Conservation (phyloP, 2,329 filamentous ascomycete species). For the Pseudocercospora fijiensis region DNA sequence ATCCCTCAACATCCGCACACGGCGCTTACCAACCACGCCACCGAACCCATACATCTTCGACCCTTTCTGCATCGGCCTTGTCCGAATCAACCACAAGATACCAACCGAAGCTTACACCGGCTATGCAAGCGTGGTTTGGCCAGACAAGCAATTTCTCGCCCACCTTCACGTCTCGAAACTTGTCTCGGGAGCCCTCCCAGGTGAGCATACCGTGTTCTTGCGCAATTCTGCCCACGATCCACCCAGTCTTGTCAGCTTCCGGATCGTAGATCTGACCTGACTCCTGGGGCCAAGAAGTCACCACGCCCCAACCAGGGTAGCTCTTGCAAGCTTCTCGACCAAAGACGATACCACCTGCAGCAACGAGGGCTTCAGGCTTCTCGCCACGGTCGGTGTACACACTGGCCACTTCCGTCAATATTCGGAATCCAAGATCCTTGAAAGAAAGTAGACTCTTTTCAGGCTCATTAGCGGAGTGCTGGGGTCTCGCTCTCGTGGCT, state of each 20-base stretch:
- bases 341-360: slow-evolving; percentile 67
- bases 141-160: slow-evolving; percentile 70
- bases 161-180: slow-evolving; percentile 53
- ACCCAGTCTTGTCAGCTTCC: slow-evolving; percentile 49
- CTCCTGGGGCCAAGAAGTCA: slow-evolving; percentile 58
- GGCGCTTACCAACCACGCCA: slow-evolving; percentile 65
- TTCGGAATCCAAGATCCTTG: slow-evolving; percentile 62
- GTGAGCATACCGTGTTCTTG: slow-evolving; percentile 76
- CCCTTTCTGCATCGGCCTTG: slow-evolving; percentile 58
- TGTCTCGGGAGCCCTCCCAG: slow-evolving; percentile 53
- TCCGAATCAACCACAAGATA: slow-evolving; percentile 71
- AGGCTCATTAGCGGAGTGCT: slow-evolving; percentile 31
- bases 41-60: slow-evolving; percentile 70
- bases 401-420: slow-evolving; percentile 70
- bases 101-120: slow-evolving; percentile 68
- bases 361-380: slow-evolving; percentile 65
- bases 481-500: slow-evolving; percentile 63
- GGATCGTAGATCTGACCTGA: slow-evolving; percentile 36
- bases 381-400: slow-evolving; percentile 61
- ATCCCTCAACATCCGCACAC: not conserved
- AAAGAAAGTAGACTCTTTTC: slow-evolving; percentile 42
- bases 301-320: slow-evolving; percentile 70
- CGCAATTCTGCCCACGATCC: slow-evolving; percentile 69
- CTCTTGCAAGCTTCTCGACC: slow-evolving; percentile 70
- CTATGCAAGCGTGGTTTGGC: slow-evolving; percentile 80